Evolutionary conservation across 1,139 yeast genomes (phyloP), one percentile per base, ranked within the genome.

Genomic region (Yamadazyma atmosphaerica): DNA sequence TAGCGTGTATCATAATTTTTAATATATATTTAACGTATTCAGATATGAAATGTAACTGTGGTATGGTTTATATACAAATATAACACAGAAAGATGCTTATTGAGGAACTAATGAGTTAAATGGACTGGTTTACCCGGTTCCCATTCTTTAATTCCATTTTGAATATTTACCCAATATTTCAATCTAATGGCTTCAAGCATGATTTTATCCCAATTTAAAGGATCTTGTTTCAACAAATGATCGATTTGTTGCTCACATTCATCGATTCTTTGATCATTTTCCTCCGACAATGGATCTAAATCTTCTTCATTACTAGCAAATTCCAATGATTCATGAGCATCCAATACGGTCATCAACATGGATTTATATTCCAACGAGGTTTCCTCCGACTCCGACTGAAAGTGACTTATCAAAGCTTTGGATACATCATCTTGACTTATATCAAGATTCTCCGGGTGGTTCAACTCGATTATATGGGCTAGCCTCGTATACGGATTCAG

Each of bases 161-260:
- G 79, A 31, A 90, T 80, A 55, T 86, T 89, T 35, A 74, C 75
- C 95, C 96, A 90, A 56, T 89, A 92, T 56, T 86, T 86, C 45
- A 92, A 63, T 46, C 77, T 75, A 21, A 88, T 78, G 1, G 95
- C 84, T 43, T 81, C 81, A 43, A 75, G 62, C 42, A 84, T 78
- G 18, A 94, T 83, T 1, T 58, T 55, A 16, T 78, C 75, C 71
- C 82, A 75, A 38, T 79, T 68, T 2, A 58, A 43, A 16, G 74
- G 79, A 2, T 72, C 54, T 1, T 56, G 50, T 10, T 51, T 41
- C 19, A 70, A 43, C n/a, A 65, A 43, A 10, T 42, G 19, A 11
- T 67, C 63, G 22, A 76, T 59, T 3, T 40, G 42, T 3, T 50
- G 47, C 50, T 67, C 79, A 14, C 72, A 56, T 6, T 59, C 55